Conservation (phyloP, 257 asterid genomes). For the Jacaranda copaia region DNA sequence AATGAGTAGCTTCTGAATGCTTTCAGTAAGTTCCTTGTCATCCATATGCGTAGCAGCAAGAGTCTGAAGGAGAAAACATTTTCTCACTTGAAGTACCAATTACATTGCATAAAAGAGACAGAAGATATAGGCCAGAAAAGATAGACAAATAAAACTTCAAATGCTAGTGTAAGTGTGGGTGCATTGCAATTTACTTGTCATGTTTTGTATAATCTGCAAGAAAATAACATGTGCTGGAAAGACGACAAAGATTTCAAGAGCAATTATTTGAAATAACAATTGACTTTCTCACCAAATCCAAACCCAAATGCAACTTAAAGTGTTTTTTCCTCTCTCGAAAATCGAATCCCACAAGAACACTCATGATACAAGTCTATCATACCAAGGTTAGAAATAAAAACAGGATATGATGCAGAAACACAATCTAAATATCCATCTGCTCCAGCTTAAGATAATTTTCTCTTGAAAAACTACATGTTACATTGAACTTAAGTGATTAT, state of each 20-base stretch:
- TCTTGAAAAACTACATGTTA: not conserved
- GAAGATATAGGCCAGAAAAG: not conserved
- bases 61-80: conserved; percentile 56
- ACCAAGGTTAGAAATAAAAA: too few species aligned
- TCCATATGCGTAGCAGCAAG: conserved; percentile 89
- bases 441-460: not conserved
- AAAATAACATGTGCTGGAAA: not conserved
- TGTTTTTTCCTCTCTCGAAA: too few species aligned
- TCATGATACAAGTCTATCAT: too few species aligned
- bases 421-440: too few species aligned
- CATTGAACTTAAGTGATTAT: not conserved
- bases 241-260: not conserved
- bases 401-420: too few species aligned
- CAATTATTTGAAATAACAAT: not conserved
- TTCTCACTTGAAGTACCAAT: not conserved
- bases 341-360: too few species aligned
- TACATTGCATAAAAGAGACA: not conserved
- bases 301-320: too few species aligned
- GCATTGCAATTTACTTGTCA: not conserved
- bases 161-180: conserved; percentile 12
- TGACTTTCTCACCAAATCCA: not conserved
- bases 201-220: not conserved
- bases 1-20: conserved; percentile 87
- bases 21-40: conserved; percentile 74
- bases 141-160: not conserved